Percentiles rank a stretch among this genome's conserved stretches.
Evolutionary conservation across 2,329 filamentous ascomycete genomes (phyloP).

Genomic region (Neodidymelliopsis sp.): DNA sequence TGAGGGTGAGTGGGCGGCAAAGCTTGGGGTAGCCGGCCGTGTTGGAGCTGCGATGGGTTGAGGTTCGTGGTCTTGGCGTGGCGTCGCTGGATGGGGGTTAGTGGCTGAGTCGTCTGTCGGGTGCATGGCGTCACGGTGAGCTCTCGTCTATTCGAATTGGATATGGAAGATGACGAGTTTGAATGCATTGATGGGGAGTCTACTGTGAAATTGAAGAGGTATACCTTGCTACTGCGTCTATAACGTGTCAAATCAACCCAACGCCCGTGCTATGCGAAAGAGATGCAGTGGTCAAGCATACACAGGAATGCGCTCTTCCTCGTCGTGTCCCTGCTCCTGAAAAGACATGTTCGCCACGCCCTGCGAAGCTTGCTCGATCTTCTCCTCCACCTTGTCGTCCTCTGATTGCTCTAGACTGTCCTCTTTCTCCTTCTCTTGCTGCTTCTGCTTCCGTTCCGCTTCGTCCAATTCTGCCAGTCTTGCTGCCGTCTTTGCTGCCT

Average conservation of each 20-base stretch:
- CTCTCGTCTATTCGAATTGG: not conserved
- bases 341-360: slow-evolving; percentile 30
- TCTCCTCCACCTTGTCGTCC: slow-evolving; percentile 42
- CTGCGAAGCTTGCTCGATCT: slow-evolving; percentile 28
- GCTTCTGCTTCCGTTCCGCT: slow-evolving; percentile 40
- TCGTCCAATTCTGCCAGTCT: slow-evolving; percentile 47
- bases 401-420: slow-evolving; percentile 65
- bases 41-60: slow-evolving; percentile 13
- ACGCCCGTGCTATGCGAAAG: slow-evolving; percentile 34
- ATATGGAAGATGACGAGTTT: not conserved
- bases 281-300: slow-evolving; percentile 22
- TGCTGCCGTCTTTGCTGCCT: slow-evolving; percentile 63
- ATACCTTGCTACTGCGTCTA: not conserved
- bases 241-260: not conserved
- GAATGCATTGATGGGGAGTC: too few relatives aligned
- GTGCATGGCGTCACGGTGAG: slow-evolving; percentile 19
- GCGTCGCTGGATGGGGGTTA: slow-evolving; percentile 24
- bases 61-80: slow-evolving; percentile 17
- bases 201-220: too few relatives aligned
- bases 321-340: slow-evolving; percentile 47
- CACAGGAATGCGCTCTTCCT: slow-evolving; percentile 22
- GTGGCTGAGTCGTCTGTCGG: too few relatives aligned
- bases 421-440: slow-evolving; percentile 50
- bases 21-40: slow-evolving; percentile 5
- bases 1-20: slow-evolving; percentile 7